These are phyloP conservation scores for Yamadazyma diospyri DNA, from an alignment of 1,139 yeast species.

Conservation along the genomic window DNA sequence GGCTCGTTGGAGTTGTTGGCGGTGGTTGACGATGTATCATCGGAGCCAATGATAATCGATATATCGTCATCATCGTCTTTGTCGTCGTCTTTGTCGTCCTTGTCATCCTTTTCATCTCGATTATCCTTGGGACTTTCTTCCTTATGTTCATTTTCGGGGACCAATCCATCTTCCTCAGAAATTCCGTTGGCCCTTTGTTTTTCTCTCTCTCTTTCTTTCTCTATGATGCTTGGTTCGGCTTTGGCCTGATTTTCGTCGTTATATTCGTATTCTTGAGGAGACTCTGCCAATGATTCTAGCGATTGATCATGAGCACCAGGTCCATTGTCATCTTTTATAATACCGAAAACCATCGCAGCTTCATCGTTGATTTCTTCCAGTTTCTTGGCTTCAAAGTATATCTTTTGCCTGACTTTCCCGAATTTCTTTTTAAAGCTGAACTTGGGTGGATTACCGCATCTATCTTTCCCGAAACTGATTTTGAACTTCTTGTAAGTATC, in stretches of 20 bases:
- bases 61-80: slow-evolving; percentile 33
- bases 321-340: slow-evolving; percentile 24
- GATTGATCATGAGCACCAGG: not conserved
- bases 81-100: slow-evolving; percentile 3
- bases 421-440: slow-evolving; percentile 37
- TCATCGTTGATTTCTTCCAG: slow-evolving; percentile 28
- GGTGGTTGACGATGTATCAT: slow-evolving; percentile 29
- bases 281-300: slow-evolving; percentile 2
- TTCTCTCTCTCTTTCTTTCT: not conserved
- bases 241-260: not conserved
- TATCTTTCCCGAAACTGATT: slow-evolving; percentile 45
- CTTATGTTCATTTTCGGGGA: not conserved
- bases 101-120: slow-evolving; percentile 9
- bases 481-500: slow-evolving; percentile 36
- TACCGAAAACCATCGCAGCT: slow-evolving; percentile 48
- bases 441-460: slow-evolving; percentile 48
- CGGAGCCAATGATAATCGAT: slow-evolving; percentile 42
- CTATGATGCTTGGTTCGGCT: not conserved
- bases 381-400: slow-evolving; percentile 12
- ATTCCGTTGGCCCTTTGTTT: not conserved
- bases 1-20: slow-evolving; percentile 18
- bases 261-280: slow-evolving; percentile 7
- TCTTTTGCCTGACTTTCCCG: slow-evolving; percentile 16
- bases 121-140: slow-evolving; percentile 9
- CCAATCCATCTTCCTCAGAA: not conserved